Conservation (phyloP, 352 stramenopile genomes). For the Globisporangium yorkense region DNA sequence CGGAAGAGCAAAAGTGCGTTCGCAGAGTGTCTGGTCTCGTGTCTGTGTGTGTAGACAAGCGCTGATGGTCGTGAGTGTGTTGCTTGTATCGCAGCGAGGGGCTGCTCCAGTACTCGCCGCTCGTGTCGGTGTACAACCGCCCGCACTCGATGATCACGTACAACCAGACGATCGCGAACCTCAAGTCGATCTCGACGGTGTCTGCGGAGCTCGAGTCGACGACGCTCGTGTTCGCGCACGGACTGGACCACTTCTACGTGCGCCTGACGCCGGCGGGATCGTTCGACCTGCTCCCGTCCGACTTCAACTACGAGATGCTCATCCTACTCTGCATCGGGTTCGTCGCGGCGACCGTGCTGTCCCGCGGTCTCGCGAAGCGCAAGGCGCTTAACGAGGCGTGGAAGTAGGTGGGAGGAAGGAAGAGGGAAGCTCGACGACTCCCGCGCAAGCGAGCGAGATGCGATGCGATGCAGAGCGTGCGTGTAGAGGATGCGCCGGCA, state of each 20-base stretch:
- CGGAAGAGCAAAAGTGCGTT: slow-evolving; percentile 60
- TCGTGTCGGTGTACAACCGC: slow-evolving; percentile 87
- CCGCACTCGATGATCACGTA: slow-evolving; percentile 88
- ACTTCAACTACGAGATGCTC: slow-evolving; percentile 95
- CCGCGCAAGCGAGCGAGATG: background rate
- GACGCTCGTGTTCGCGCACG: slow-evolving; percentile 90
- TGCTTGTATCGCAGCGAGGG: slow-evolving; percentile 42
- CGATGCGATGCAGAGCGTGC: background rate
- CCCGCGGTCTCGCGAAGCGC: slow-evolving; percentile 55
- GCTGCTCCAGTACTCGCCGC: slow-evolving; percentile 82
- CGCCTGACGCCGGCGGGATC: slow-evolving; percentile 91
- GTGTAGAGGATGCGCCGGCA: slow-evolving; percentile 4
- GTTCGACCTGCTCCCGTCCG: slow-evolving; percentile 94
- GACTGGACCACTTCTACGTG: slow-evolving; percentile 93
- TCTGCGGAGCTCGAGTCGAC: slow-evolving; percentile 93
- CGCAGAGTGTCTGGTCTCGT: background rate
- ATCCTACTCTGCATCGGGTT: slow-evolving; percentile 88
- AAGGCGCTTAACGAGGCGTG: slow-evolving; percentile 79
- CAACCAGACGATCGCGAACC: slow-evolving; percentile 85
- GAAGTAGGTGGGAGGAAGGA: slow-evolving; percentile 41
- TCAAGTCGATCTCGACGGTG: slow-evolving; percentile 58
- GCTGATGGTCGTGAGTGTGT: background rate
- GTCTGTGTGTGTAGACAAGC: background rate
- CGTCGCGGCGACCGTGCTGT: slow-evolving; percentile 62
- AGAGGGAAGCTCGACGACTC: background rate